phyloP scores from a whole-genome alignment of 192 early-diverging fungal genomes.

The Entomortierella chlamydospora region DNA sequence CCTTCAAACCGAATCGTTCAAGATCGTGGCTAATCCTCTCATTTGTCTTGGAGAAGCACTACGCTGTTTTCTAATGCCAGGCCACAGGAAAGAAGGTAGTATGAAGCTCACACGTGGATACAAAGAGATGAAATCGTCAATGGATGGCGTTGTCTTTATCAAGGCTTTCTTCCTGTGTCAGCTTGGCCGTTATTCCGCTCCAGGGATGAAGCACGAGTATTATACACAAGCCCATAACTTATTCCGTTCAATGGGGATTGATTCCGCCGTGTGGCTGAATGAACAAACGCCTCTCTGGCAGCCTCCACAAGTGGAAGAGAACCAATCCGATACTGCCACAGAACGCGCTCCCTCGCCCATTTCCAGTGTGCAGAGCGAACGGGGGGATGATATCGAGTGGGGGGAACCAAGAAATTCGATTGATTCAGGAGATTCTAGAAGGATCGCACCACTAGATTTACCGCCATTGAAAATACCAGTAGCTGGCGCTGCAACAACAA shows the following conservation, averaged over 20 bases:
- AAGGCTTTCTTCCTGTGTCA: slow-evolving; percentile 57
- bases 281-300: slow-evolving; percentile 13
- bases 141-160: slow-evolving; percentile 57
- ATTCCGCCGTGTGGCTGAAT: slow-evolving; percentile 17
- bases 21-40: slow-evolving; percentile 2
- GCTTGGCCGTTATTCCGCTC: slow-evolving; percentile 51
- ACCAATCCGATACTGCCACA: neutral
- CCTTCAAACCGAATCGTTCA: slow-evolving; percentile 20
- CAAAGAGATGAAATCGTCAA: slow-evolving; percentile 29
- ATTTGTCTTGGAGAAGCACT: neutral
- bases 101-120: slow-evolving; percentile 42
- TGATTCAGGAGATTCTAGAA: too few relatives aligned
- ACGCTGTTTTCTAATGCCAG: neutral
- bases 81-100: slow-evolving; percentile 6
- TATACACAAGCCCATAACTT: slow-evolving; percentile 12
- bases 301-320: neutral
- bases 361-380: too few relatives aligned
- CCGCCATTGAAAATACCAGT: too few relatives aligned
- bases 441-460: too few relatives aligned
- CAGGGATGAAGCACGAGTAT: slow-evolving; percentile 4
- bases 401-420: too few relatives aligned
- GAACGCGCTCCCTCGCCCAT: neutral
- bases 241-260: slow-evolving; percentile 25
- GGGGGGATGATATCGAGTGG: too few relatives aligned
- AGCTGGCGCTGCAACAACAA: neutral